Percentiles rank a stretch among this genome's conserved stretches.
Evolutionary conservation across 352 stramenopile species (phyloP).

Genomic region (Phytophthora pluvialis): DNA sequence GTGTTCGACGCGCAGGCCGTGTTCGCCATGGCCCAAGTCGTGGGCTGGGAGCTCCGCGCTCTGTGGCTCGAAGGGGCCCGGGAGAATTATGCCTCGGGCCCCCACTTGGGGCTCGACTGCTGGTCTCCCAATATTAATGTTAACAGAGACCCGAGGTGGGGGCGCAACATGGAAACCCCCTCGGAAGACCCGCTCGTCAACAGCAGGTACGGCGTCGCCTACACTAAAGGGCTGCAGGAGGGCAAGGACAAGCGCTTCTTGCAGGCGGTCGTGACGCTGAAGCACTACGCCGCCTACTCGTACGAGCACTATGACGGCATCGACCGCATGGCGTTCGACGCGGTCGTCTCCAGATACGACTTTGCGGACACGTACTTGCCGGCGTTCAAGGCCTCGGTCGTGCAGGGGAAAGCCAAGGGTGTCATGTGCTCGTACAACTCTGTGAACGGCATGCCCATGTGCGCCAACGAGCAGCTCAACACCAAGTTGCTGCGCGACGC

Average conservation of each 20-base stretch:
- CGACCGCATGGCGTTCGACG: constrained; percentile 89
- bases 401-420: constrained; percentile 74
- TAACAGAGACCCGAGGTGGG: constrained; percentile 94
- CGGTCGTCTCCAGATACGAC: constrained; percentile 90
- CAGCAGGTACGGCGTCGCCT: constrained; percentile 89
- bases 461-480: constrained; percentile 84
- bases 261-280: constrained; percentile 91
- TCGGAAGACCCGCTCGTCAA: constrained; percentile 95
- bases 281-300: constrained; percentile 95
- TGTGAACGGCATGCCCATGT: constrained; percentile 94
- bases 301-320: constrained; percentile 78
- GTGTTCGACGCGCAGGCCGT: constrained; percentile 89
- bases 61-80: constrained; percentile 79
- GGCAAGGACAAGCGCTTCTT: constrained; percentile 69
- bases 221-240: constrained; percentile 91
- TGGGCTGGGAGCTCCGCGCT: constrained; percentile 83
- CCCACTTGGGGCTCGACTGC: constrained; percentile 90
- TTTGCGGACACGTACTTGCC: constrained; percentile 94
- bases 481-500: constrained; percentile 70
- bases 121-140: constrained; percentile 97
- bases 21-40: constrained; percentile 86
- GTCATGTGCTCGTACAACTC: constrained; percentile 98
- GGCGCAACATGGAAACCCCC: constrained; percentile 92
- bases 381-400: constrained; percentile 85
- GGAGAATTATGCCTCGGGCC: constrained; percentile 67